These are phyloP conservation scores for Odonthalia washingtoniensis DNA, from an alignment of 31 red algal species.

Conservation along the genomic window DNA sequence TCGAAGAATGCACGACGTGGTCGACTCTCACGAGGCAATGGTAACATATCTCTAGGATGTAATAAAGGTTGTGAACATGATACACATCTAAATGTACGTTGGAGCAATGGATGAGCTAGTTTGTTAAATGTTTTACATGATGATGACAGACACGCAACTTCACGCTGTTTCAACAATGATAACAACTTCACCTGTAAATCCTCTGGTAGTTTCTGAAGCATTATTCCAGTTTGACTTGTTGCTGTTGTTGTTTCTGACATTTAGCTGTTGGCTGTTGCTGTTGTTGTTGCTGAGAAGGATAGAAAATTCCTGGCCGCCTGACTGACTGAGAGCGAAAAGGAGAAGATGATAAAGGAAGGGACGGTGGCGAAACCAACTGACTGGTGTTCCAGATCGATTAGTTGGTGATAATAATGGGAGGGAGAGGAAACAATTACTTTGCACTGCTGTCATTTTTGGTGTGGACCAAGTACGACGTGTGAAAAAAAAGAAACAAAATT, in stretches of 20 bases:
- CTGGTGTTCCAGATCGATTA: too few species aligned
- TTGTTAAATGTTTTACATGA: slow-evolving; percentile 54
- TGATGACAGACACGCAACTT: slow-evolving; percentile 56
- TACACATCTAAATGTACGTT: slow-evolving; percentile 61
- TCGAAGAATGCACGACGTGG: slow-evolving; percentile 59
- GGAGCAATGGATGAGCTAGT: slow-evolving; percentile 39
- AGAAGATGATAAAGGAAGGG: too few species aligned
- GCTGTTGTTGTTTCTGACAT: background rate
- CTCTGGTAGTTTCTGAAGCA: slow-evolving; percentile 56
- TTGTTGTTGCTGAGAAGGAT: too few species aligned
- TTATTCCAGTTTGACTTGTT: background rate
- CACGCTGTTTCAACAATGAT: slow-evolving; percentile 46
- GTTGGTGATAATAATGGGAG: too few species aligned
- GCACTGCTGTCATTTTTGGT: too few species aligned
- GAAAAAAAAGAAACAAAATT: too few species aligned
- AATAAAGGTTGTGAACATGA: slow-evolving; percentile 53
- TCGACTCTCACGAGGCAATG: background rate
- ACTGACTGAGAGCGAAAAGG: too few species aligned
- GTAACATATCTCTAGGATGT: slow-evolving; percentile 44
- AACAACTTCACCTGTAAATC: slow-evolving; percentile 53
- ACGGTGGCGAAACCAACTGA: too few species aligned
- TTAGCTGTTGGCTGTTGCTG: too few species aligned
- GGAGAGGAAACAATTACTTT: too few species aligned
- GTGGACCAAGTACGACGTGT: too few species aligned
- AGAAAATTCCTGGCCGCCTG: too few species aligned